Base-by-base conservation (phyloP, 2,329 filamentous ascomycete genomes). In the Colletotrichum navitas region DNA sequence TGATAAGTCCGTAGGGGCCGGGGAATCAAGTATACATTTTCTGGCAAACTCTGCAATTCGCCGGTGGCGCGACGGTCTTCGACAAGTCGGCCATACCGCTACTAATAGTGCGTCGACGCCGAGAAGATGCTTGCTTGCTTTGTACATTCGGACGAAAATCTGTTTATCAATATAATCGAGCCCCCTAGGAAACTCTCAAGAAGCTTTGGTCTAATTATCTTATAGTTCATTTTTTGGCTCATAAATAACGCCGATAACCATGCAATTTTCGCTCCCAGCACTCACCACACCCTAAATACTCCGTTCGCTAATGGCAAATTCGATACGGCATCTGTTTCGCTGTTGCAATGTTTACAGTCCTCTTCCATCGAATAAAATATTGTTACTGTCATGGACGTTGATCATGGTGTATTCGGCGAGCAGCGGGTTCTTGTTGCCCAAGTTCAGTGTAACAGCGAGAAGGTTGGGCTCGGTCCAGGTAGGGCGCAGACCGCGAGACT, bases 401-500 rank as follows among this genome's bases (percentile, higher is more conserved):
- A 77, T 58, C 58, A 77, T 52, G n/a, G 74, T 76, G 65, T 77
- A 77, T 61, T 77, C 74, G 26, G 75, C 74, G 47, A 74, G 62
- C 36, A 69, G 47, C 6, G 74, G 74, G 45, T 72, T 70, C 51
- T 72, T 70, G 63, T 64, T 55, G 18, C 59, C 62, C 41, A 70
- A 54, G 43, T 71, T 72, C 32, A 75, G 39, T 1, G 74, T 76
- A 10, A 76, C 66, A 41, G 71, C 66, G 21, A 77, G 72, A 41
- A 76, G 60, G 62, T 76, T 76, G 39, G 75, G 75, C 71, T 77
- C 75, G 18, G 75, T 76, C 76, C 75, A 76, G 2, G 75, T 73
- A 49, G 76, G 65, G n/a, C 75, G 74, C 24, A 77, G 64, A 10
- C 76, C 76, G 39, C 73, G 74, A 2, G 64, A 65, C 68, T 76